phyloP scores from a whole-genome alignment of 306 rosid genomes.

The Vicia sativa region DNA sequence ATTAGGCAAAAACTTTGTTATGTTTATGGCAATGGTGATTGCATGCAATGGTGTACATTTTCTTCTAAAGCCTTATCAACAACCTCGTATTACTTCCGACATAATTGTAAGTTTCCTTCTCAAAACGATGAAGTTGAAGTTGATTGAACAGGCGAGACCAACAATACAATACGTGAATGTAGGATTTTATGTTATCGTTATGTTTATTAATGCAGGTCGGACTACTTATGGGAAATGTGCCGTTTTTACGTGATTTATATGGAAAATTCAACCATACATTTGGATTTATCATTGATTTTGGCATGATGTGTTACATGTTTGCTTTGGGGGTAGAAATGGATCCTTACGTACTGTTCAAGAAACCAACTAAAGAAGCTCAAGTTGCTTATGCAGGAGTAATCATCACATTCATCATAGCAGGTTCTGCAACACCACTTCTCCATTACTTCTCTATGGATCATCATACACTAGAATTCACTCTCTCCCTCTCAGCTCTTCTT shows the following conservation, averaged over 20 bases:
- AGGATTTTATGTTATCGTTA: background rate
- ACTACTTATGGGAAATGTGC: conserved; percentile 63
- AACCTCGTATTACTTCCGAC: conserved; percentile 77
- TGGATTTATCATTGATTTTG: conserved; percentile 71
- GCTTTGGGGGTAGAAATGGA: conserved; percentile 94
- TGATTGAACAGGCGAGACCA: background rate
- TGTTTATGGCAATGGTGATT: conserved; percentile 68
- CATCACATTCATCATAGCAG: conserved; percentile 56
- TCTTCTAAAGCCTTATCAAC: conserved; percentile 61
- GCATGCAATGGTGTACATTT: conserved; percentile 68
- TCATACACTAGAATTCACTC: conserved; percentile 44
- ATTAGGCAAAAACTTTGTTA: conserved; percentile 45
- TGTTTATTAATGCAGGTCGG: conserved; percentile 64
- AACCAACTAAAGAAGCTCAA: conserved; percentile 66
- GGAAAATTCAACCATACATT: conserved; percentile 48
- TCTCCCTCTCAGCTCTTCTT: conserved; percentile 61
- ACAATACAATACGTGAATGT: background rate
- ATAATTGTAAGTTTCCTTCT: conserved; percentile 56
- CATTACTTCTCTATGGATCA: conserved; percentile 7
- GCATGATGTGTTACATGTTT: conserved; percentile 90
- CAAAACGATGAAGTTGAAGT: background rate
- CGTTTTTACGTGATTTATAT: conserved; percentile 47
- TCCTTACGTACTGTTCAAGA: conserved; percentile 56
- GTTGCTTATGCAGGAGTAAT: conserved; percentile 74
- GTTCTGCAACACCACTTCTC: conserved; percentile 51